These are phyloP conservation scores for Pseudocercospora eumusae DNA, from an alignment of 2,329 filamentous ascomycete genomes.

Conservation along the genomic window DNA sequence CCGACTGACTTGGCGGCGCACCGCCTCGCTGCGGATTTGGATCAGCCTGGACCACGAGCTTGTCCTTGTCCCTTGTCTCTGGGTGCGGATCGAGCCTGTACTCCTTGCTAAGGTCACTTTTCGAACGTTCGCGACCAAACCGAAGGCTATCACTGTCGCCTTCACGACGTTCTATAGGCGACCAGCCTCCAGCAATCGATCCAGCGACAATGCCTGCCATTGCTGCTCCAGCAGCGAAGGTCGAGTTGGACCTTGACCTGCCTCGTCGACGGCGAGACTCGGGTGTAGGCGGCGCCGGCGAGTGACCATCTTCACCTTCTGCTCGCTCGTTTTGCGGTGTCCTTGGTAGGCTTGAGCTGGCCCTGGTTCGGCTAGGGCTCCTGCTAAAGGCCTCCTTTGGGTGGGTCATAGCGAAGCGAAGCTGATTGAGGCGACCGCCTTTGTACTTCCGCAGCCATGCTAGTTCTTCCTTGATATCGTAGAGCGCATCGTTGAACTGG, in stretches of 20 bases:
- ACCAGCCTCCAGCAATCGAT: slow-evolving; percentile 71
- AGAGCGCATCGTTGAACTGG: slow-evolving; percentile 68
- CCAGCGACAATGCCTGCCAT: slow-evolving; percentile 84
- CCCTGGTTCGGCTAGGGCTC: slow-evolving; percentile 62
- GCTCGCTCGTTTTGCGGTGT: slow-evolving; percentile 61
- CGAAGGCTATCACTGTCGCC: slow-evolving; percentile 38
- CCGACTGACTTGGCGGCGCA: slow-evolving; percentile 47
- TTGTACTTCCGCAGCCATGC: slow-evolving; percentile 77
- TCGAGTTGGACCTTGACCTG: slow-evolving; percentile 70
- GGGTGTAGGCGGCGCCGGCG: slow-evolving; percentile 52
- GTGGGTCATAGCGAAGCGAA: slow-evolving; percentile 76
- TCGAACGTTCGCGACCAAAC: slow-evolving; percentile 34
- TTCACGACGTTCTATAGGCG: slow-evolving; percentile 61
- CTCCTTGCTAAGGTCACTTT: slow-evolving; percentile 36
- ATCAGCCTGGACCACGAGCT: slow-evolving; percentile 47
- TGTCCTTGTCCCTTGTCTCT: slow-evolving; percentile 51
- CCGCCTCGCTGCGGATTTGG: slow-evolving; percentile 42
- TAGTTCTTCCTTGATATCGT: slow-evolving; percentile 77
- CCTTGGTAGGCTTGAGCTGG: slow-evolving; percentile 63
- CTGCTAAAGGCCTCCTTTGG: slow-evolving; percentile 70
- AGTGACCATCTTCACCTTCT: slow-evolving; percentile 44
- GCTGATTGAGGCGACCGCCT: slow-evolving; percentile 76
- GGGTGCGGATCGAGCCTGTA: slow-evolving; percentile 53
- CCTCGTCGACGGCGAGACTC: slow-evolving; percentile 59
- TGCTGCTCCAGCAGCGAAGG: slow-evolving; percentile 67